Evolutionary conservation across 1,284 basidiomycete genomes (phyloP).

Genomic region (Ceratobasidium sp.): DNA sequence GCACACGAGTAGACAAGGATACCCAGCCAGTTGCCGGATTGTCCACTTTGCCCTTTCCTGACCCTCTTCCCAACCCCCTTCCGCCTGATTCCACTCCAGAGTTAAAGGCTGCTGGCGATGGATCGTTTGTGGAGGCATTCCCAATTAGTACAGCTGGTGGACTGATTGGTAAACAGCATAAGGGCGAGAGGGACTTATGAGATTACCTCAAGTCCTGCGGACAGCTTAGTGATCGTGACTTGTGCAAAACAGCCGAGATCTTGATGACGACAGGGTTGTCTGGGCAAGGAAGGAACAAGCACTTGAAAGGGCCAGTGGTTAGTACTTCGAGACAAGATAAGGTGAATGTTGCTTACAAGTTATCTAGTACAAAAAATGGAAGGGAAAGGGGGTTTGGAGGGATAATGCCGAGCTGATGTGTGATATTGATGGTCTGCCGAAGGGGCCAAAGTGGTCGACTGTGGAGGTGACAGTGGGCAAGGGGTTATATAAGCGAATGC

Average conservation of each 20-base stretch:
- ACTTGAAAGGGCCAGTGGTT: neutral
- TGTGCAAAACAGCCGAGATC: slow-evolving; percentile 14
- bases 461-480: neutral
- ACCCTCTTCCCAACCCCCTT: neutral
- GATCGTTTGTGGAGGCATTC: slow-evolving; percentile 18
- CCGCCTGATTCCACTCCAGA: neutral
- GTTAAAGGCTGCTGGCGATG: neutral
- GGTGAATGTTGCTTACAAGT: neutral
- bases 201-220: neutral
- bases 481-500: neutral
- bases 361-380: neutral
- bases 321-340: too few relatives aligned
- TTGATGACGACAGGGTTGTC: slow-evolving; percentile 30
- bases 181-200: neutral
- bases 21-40: neutral
- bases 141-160: slow-evolving; percentile 10
- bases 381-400: slow-evolving; percentile 13
- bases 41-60: neutral
- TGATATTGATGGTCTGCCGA: neutral
- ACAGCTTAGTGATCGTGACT: neutral
- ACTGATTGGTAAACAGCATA: slow-evolving; percentile 1
- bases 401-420: neutral
- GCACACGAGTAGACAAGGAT: neutral
- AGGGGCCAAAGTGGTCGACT: slow-evolving; percentile 4
- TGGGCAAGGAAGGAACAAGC: neutral